Evolutionary conservation across 768 basidiomycete species (phyloP).

Genomic region (Phylloporus sp.): DNA sequence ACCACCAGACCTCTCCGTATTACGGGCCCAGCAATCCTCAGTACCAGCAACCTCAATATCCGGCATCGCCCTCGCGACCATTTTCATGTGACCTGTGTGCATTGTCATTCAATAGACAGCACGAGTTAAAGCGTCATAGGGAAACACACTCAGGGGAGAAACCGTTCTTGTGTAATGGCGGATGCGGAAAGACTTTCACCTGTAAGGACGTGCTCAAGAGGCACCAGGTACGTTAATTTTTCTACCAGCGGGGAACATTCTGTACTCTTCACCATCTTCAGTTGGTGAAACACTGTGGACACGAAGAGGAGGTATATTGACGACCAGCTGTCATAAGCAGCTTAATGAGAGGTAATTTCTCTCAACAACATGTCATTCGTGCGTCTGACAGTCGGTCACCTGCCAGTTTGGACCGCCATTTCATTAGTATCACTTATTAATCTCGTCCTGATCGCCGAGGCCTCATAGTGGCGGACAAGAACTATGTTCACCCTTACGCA

Average conservation of each 20-base stretch:
- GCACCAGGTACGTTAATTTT: slow-evolving; percentile 56
- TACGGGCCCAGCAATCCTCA: slow-evolving; percentile 29
- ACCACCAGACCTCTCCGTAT: slow-evolving; percentile 32
- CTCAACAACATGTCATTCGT: slow-evolving; percentile 7
- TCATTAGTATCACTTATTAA: slow-evolving; percentile 25
- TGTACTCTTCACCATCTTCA: slow-evolving; percentile 29
- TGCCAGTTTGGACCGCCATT: slow-evolving; percentile 18
- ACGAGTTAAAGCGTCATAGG: slow-evolving; percentile 79
- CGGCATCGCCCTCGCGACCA: slow-evolving; percentile 55
- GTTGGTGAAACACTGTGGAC: slow-evolving; percentile 78
- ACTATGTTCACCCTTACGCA: slow-evolving; percentile 23
- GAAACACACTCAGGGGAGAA: slow-evolving; percentile 85
- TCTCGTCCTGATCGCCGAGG: slow-evolving; percentile 18
- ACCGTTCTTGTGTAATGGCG: slow-evolving; percentile 77
- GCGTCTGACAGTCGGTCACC: slow-evolving; percentile 17
- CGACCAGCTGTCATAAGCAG: slow-evolving; percentile 17
- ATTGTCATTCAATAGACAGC: slow-evolving; percentile 79
- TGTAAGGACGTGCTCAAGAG: slow-evolving; percentile 83
- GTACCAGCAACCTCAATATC: slow-evolving; percentile 40
- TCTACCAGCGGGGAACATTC: slow-evolving; percentile 2
- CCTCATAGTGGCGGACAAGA: slow-evolving; percentile 11
- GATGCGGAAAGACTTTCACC: slow-evolving; percentile 83
- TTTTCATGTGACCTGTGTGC: slow-evolving; percentile 71
- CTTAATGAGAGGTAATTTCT: slow-evolving; percentile 13
- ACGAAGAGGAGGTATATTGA: slow-evolving; percentile 46